Conservation (phyloP, 768 basidiomycete genomes). For the Pilatotrama ljubarskyi region DNA sequence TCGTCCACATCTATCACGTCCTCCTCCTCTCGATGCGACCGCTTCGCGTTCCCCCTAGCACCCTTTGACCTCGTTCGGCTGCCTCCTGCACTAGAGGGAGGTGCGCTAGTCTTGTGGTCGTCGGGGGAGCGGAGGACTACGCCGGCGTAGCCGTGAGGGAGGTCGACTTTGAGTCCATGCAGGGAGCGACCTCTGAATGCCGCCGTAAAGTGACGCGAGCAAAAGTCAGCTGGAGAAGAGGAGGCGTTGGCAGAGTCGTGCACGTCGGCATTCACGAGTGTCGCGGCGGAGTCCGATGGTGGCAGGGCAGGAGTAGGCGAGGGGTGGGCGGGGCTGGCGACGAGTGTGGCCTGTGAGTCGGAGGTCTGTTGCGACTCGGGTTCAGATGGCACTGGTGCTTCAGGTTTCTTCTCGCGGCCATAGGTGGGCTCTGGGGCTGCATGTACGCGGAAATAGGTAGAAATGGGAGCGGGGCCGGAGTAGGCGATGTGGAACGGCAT, state of each 20-base stretch:
- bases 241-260: constrained; percentile 4
- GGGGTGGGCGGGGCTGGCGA: not conserved
- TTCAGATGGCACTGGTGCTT: constrained; percentile 5
- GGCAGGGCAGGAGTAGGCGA: not conserved
- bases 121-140: constrained; percentile 51
- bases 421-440: constrained; percentile 30
- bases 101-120: not conserved
- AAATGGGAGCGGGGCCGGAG: constrained; percentile 69
- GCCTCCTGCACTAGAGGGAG: constrained; percentile 1
- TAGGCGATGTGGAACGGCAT: constrained; percentile 84
- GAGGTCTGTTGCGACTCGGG: not conserved
- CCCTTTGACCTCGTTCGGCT: not conserved
- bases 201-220: constrained; percentile 50
- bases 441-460: constrained; percentile 68
- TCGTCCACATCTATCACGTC: constrained; percentile 31
- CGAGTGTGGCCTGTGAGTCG: constrained; percentile 16
- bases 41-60: constrained; percentile 28
- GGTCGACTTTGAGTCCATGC: constrained; percentile 59
- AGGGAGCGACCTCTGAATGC: constrained; percentile 77
- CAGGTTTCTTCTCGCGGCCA: constrained; percentile 7
- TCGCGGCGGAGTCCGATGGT: not conserved
- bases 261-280: not conserved
- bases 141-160: constrained; percentile 71
- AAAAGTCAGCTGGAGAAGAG: constrained; percentile 6
- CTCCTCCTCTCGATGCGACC: constrained; percentile 28